Evolutionary conservation across 345 rosid species (phyloP), one percentile per base, ranked within the genome.

Genomic region (Psidium friedrichsthalianum): DNA sequence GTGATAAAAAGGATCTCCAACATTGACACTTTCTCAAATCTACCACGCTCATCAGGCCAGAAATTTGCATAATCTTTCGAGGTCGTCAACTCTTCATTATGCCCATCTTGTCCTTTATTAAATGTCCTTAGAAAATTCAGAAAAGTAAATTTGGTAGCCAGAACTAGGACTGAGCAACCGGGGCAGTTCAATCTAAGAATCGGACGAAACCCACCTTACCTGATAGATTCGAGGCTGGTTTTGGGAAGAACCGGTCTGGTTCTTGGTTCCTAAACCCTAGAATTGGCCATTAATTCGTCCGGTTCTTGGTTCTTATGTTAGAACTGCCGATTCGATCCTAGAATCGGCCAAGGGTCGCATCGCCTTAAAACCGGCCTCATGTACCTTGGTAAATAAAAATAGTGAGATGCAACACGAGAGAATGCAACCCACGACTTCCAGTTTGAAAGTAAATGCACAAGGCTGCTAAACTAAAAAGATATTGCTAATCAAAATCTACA

Each of bases 271-370:
- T 15, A 58, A 0, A 58, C 69, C 32, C 69, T 58, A 1, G n/a
- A 11, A 25, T 11, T 11, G 6, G 7, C 15, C 1, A 11, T 57
- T 11, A 25, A 57, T 11, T 25, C 25, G 15, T 57, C 27, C 12
- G 7, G 69, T 58, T n/a, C 32, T 16, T 8, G 5, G 13, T n/a
- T 2, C 8, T 0, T 5, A n/a, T 2, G 32, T n/a, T 8, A n/a
- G 32, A 25, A 25, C 16, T 11, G n/a, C 69, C 69, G 25, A 11
- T 0, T 4, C 5, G 32, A 58, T 32, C 32, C 32, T 12, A 12
- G 14, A 58, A 58, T 1, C 13, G 0, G 32, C 32, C 27, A n/a
- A 58, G 4, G 69, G 32, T 58, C 1, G 0, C 2, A 6, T 58
- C 3, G 13, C 8, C 69, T 58, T 12, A 58, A 29, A n/a, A 58